These are phyloP conservation scores for Monoraphidium neglectum DNA, from an alignment of 139 green algal genomes.

Conservation along the genomic window DNA sequence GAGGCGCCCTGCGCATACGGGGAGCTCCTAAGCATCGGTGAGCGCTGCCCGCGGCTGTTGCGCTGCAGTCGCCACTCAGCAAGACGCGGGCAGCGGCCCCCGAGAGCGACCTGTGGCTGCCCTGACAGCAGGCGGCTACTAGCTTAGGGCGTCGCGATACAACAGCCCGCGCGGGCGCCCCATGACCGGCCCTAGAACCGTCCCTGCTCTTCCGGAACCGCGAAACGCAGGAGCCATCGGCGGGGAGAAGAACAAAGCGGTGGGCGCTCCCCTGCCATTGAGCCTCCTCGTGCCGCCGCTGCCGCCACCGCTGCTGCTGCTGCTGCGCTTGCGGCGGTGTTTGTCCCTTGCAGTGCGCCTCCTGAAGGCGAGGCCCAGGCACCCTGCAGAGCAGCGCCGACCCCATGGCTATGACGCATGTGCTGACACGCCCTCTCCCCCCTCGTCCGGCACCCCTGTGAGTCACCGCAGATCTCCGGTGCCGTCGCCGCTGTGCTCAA, in stretches of 20 bases:
- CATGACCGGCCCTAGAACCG: too few relatives aligned
- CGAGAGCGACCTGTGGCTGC: too few relatives aligned
- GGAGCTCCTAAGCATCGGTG: constrained; percentile 53
- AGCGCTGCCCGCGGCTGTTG: too few relatives aligned
- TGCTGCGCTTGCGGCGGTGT: not conserved
- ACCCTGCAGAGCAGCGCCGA: not conserved
- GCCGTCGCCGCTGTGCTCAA: constrained; percentile 51
- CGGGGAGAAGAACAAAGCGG: constrained; percentile 57
- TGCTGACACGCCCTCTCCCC: not conserved
- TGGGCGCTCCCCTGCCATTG: not conserved
- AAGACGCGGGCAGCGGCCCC: too few relatives aligned
- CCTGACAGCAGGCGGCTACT: too few relatives aligned
- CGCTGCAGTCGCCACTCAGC: too few relatives aligned
- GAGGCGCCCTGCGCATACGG: constrained; percentile 62
- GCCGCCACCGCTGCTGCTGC: not conserved
- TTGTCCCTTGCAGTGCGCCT: not conserved
- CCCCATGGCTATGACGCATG: not conserved
- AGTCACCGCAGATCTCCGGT: constrained; percentile 29
- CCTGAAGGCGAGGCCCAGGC: not conserved
- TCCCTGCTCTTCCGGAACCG: too few relatives aligned
- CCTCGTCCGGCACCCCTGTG: not conserved
- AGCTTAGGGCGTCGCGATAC: too few relatives aligned
- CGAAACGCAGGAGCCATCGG: constrained; percentile 53
- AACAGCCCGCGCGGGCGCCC: too few relatives aligned
- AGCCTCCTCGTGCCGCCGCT: not conserved